Conservation (phyloP, 1,284 basidiomycete genomes). For the Leccinum griseonigrum region DNA sequence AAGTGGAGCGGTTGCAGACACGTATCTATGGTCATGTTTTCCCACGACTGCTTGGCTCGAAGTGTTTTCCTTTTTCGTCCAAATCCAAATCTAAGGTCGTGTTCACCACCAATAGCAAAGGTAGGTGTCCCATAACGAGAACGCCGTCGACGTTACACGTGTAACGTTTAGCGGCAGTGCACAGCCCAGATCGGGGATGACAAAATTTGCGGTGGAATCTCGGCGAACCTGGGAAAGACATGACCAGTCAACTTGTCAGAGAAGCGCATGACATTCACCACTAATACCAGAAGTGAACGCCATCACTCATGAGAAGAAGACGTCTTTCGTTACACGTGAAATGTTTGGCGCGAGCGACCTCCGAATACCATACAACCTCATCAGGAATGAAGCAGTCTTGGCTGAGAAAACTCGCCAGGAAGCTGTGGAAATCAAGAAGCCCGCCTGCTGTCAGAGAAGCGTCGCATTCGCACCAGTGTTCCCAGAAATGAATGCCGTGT, state of each 20-base stretch:
- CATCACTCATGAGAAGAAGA: background rate
- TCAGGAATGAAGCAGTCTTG: background rate
- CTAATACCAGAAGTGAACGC: background rate
- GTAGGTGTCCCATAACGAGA: slow-evolving; percentile 1
- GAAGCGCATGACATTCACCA: background rate
- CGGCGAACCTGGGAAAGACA: background rate
- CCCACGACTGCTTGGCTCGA: no score
- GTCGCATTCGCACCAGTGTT: slow-evolving; percentile 9
- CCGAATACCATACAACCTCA: background rate
- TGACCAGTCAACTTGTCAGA: background rate
- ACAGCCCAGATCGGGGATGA: background rate
- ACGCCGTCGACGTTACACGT: slow-evolving; percentile 28
- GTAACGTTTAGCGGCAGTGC: slow-evolving; percentile 22
- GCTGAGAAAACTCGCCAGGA: background rate
- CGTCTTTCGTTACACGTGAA: background rate
- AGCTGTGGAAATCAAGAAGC: slow-evolving; percentile 3
- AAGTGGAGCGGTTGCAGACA: no score
- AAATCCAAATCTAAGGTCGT: no score
- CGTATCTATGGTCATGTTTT: no score
- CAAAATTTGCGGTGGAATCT: background rate
- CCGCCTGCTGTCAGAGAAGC: background rate
- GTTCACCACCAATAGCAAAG: no score
- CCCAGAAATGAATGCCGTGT: background rate
- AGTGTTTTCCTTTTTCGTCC: no score
- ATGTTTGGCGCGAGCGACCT: background rate